Evolutionary conservation across 805 yeast genomes (phyloP), one percentile per base, ranked within the genome.

Genomic region (Starmerella bombicola): DNA sequence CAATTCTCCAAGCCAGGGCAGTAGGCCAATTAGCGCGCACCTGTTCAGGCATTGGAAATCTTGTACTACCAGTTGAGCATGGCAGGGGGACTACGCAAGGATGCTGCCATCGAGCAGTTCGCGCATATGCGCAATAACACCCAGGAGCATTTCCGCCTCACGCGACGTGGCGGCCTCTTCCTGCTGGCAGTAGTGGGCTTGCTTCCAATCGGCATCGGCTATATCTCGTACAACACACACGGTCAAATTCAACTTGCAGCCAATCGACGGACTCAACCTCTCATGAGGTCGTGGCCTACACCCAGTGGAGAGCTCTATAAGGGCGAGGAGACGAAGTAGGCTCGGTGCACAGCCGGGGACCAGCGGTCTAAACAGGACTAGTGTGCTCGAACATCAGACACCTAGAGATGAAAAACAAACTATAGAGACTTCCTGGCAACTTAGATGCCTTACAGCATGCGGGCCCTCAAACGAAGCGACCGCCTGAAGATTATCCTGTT

Each of bases 161-260:
- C 47, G 43, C 41, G 47, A 24, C 47, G 49, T 37, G 48, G 53
- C 41, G 59, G 58, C 37, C 50, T 54, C 21, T 55, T 59, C 45
- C 54, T 57, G 41, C 35, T 57, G 32, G 43, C 49, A 21, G 48
- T 52, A 23, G 48, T 58, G 21, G 63, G 58, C 21, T 40, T 55
- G 37, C 47, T 61, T 31, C 65, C 65, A 33, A 51, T 57, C 23
- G 58, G 54, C 10, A 41, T 61, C 26, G 61, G 61, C 23, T 61
- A 59, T 48, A 36, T 54, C 20, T 55, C 60, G 35, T 60, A 59
- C 48, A 42, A 50, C 34, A 52, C 56, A 16, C 57, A 55, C 46
- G 61, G 56, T 40, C 56, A 52, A 46, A 37, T 52, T 43, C 55
- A 52, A 41, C 48, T 52, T 12, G 56, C 56, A 2, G 56, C 45